Conservation (phyloP, 192 early-diverging fungal genomes). For the Coemansia umbellata region DNA sequence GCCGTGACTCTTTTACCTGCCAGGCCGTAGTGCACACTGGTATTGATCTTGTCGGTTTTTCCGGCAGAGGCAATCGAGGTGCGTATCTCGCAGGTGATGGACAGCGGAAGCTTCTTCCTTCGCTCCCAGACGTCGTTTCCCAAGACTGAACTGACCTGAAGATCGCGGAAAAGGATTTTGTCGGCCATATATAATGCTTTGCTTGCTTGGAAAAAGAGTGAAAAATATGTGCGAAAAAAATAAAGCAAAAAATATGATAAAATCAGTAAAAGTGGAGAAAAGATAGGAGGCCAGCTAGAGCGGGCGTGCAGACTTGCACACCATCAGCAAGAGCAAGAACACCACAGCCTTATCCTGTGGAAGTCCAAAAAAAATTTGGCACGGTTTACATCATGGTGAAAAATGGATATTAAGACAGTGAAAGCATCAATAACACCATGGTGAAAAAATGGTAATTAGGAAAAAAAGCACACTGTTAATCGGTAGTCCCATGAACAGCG, state of each 20-base stretch:
- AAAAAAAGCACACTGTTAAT: too few relatives aligned
- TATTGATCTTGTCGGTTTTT: conserved; percentile 71
- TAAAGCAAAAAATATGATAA: not conserved
- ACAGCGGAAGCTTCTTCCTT: conserved; percentile 79
- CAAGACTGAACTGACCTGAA: conserved; percentile 76
- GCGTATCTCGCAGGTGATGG: conserved; percentile 70
- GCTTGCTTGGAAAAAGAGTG: not conserved
- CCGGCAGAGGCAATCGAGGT: conserved; percentile 74
- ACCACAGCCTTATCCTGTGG: too few relatives aligned
- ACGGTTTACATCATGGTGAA: too few relatives aligned
- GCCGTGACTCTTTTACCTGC: conserved; percentile 72
- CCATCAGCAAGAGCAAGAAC: too few relatives aligned
- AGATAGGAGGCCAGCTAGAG: too few relatives aligned
- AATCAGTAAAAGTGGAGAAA: not conserved
- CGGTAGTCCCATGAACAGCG: too few relatives aligned
- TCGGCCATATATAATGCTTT: conserved; percentile 41
- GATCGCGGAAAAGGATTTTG: conserved; percentile 69
- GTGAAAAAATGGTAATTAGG: too few relatives aligned
- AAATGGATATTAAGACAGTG: too few relatives aligned
- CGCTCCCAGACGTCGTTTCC: conserved; percentile 95
- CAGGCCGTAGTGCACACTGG: conserved; percentile 80
- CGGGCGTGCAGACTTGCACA: too few relatives aligned
- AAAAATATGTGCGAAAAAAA: not conserved
- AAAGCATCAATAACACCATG: too few relatives aligned
- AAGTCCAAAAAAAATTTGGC: too few relatives aligned